These are phyloP conservation scores for Stagonosporopsis tanaceti DNA, from an alignment of 2,329 filamentous ascomycete genomes.

Conservation along the genomic window DNA sequence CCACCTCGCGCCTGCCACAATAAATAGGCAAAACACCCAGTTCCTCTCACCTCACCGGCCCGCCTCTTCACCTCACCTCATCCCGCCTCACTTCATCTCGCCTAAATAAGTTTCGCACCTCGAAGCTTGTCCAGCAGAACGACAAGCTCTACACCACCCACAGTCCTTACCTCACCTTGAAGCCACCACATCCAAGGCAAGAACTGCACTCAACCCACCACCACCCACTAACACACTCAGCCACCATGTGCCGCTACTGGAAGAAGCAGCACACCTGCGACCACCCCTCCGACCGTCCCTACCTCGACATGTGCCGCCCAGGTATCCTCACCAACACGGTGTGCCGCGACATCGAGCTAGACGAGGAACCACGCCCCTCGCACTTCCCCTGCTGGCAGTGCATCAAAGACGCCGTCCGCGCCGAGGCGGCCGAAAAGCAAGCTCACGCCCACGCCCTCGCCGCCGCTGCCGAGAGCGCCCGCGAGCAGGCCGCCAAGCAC, in stretches of 20 bases:
- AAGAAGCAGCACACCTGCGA: constrained; percentile 35
- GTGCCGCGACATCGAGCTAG: constrained; percentile 25
- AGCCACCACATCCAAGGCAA: neutral
- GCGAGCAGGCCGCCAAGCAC: constrained; percentile 18
- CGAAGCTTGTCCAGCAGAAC: neutral
- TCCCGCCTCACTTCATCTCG: neutral
- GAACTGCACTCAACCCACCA: neutral
- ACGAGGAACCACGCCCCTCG: constrained; percentile 20
- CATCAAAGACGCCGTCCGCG: constrained; percentile 27
- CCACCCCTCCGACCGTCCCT: constrained; percentile 29
- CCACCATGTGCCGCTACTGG: constrained; percentile 37
- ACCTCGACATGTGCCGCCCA: constrained; percentile 35
- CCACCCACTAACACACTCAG: neutral
- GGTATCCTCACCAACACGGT: constrained; percentile 33
- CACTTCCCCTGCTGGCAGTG: constrained; percentile 37
- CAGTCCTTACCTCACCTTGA: neutral
- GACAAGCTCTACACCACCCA: neutral
- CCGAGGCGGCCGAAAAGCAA: constrained; percentile 16
- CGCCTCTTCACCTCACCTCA: neutral
- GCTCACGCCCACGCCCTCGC: neutral
- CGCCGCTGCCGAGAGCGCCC: constrained; percentile 16
- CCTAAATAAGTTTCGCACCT: neutral
- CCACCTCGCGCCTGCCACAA: neutral
- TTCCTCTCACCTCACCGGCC: neutral
- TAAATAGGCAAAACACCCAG: neutral